phyloP scores from a whole-genome alignment of 768 basidiomycete genomes.

The Panus rudis region DNA sequence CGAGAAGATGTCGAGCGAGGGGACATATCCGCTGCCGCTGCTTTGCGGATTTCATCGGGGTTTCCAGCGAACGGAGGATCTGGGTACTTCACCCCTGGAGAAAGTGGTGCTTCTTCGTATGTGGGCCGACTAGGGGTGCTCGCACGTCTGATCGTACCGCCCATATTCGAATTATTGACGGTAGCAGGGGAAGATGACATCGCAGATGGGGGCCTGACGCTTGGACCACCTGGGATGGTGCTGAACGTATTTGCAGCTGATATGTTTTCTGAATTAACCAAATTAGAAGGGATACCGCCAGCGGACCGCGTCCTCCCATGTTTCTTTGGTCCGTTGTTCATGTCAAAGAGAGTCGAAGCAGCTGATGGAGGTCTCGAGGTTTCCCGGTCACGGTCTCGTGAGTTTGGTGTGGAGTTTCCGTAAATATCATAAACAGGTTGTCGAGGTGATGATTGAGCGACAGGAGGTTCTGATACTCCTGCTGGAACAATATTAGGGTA shows the following conservation, averaged over 20 bases:
- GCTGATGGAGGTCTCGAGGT: too few relatives aligned
- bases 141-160: not conserved
- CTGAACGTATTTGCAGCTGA: not conserved
- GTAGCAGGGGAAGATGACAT: not conserved
- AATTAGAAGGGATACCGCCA: not conserved
- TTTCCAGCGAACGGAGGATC: not conserved
- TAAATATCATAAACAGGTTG: too few relatives aligned
- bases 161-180: not conserved
- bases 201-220: not conserved
- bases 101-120: slow-evolving; percentile 9
- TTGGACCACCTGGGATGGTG: not conserved
- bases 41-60: not conserved
- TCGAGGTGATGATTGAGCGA: too few relatives aligned
- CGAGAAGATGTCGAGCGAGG: slow-evolving; percentile 16
- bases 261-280: too few relatives aligned
- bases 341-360: too few relatives aligned
- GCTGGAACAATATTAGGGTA: too few relatives aligned
- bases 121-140: not conserved
- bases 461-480: too few relatives aligned
- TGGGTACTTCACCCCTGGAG: slow-evolving; percentile 4
- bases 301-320: too few relatives aligned
- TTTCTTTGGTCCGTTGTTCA: too few relatives aligned
- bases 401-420: too few relatives aligned
- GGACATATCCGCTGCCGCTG: slow-evolving; percentile 4
- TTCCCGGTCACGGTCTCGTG: too few relatives aligned